These are phyloP conservation scores for Secale cereale DNA, from an alignment of 176 grass and related monocot genomes.

Conservation along the genomic window DNA sequence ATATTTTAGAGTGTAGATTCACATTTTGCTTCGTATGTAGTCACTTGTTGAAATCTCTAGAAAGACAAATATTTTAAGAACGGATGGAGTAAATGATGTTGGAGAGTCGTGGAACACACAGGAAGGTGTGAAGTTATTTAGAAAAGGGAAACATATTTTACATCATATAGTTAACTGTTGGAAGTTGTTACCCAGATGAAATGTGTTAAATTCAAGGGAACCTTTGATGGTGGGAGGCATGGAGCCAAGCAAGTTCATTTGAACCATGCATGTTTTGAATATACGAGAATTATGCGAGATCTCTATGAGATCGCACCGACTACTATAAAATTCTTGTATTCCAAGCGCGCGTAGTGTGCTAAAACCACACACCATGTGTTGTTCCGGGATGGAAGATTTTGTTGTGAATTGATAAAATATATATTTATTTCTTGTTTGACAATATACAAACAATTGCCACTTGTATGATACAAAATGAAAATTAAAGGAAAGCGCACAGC, in stretches of 20 bases:
- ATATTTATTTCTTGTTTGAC: not conserved
- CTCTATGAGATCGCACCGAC: too few relatives aligned
- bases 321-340: not conserved
- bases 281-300: too few relatives aligned
- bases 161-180: not conserved
- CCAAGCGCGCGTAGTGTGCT: not conserved
- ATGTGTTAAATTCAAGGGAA: not conserved
- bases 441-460: not conserved
- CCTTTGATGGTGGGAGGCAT: not conserved
- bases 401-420: too few relatives aligned
- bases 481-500: not conserved
- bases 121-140: not conserved
- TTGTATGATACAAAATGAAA: not conserved
- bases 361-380: too few relatives aligned
- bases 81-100: too few relatives aligned
- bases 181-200: not conserved
- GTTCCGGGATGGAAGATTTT: not conserved
- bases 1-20: too few relatives aligned
- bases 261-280: too few relatives aligned
- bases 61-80: too few relatives aligned
- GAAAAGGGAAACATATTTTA: not conserved
- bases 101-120: not conserved
- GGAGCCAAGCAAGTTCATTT: not conserved
- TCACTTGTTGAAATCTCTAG: too few relatives aligned
- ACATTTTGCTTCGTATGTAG: too few relatives aligned